Percentiles rank a stretch among this genome's conserved stretches.
Conservation (phyloP, 164 flowering plant species). For the Houttuynia cordata region DNA sequence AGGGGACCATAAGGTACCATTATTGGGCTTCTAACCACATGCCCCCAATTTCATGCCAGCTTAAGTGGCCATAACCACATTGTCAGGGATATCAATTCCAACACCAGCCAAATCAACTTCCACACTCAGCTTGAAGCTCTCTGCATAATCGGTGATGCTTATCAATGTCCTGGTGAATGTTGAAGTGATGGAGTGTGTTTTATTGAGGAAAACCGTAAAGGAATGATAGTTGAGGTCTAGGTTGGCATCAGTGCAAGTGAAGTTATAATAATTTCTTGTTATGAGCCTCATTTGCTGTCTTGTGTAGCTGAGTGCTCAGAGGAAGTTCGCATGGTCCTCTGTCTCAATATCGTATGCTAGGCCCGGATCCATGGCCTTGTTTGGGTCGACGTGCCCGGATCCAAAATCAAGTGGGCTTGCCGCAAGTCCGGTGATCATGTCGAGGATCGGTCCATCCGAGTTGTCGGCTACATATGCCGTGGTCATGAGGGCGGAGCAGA, state of each 20-base stretch:
- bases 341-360: conserved; percentile 24
- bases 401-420: no score
- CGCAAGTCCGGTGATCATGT: no score
- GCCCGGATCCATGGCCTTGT: conserved; percentile 35
- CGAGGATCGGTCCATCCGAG: conserved; percentile 10
- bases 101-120: conserved; percentile 12
- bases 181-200: conserved; percentile 11
- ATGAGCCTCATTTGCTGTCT: conserved; percentile 16
- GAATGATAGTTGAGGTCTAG: conserved; percentile 18
- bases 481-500: conserved; percentile 11
- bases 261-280: neutral
- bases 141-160: conserved; percentile 11
- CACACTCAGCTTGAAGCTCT: conserved; percentile 9
- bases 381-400: conserved; percentile 31
- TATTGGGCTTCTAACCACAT: conserved; percentile 21
- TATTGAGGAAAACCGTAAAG: conserved; percentile 14
- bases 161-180: conserved; percentile 19
- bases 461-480: conserved; percentile 6
- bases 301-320: no score
- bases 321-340: conserved; percentile 26
- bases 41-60: conserved; percentile 25
- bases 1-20: neutral
- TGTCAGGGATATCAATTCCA: neutral
- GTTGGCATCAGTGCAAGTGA: conserved; percentile 1
- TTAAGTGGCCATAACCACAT: conserved; percentile 19